Base-by-base conservation (phyloP, 305 asterid genomes). In the Lippia alba region DNA sequence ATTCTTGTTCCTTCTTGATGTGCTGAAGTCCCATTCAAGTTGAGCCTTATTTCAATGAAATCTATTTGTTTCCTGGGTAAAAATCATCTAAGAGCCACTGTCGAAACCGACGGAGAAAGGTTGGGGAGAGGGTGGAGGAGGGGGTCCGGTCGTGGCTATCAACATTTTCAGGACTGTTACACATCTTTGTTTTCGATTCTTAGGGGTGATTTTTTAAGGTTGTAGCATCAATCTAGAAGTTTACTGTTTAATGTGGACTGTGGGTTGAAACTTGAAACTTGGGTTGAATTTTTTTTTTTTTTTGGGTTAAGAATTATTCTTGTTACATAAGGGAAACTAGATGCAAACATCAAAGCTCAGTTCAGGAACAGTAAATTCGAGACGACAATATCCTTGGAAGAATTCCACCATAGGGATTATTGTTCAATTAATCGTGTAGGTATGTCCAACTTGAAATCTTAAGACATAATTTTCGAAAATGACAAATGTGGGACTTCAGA, bases 51-150 rank as follows among this genome's bases (percentile, higher is more conserved):
- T 12, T 71, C 74, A 24, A 86, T 78, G 0, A 86, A 80, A 12
- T 82, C 86, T n/a, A 66, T 74, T 78, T 5, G 85, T 84, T 73
- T 84, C 91, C 30, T 79, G 82, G 55, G 12, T 86, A 84, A 5
- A 79, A 53, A 50, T 80, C 83, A 45, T 66, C 78, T 6, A 24
- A 67, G 45, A 17, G 8, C 18, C 18, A 6, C 8, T 19, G 5
- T 7, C 19, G n/a, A 2, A 4, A 1, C 54, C 49, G 49, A 24
- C 64, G 19, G 18, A 8, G 61, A 33, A 34, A 32, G 40, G 15
- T 24, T 55, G 19, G 12, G 8, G 66, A 24, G 0, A 30, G 55
- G 14, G 40, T 24, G 30, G 30, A 24, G 30, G 30, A 24, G 14
- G 74, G 73, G 61, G 33, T 4, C 50, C 49, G 15, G 66, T 30